A percentile compares a stretch with the other conserved stretches of the same genome.
Evolutionary conservation across 176 grass and related monocot genomes (phyloP).

Genomic region (Ampelocalamus luodianensis): DNA sequence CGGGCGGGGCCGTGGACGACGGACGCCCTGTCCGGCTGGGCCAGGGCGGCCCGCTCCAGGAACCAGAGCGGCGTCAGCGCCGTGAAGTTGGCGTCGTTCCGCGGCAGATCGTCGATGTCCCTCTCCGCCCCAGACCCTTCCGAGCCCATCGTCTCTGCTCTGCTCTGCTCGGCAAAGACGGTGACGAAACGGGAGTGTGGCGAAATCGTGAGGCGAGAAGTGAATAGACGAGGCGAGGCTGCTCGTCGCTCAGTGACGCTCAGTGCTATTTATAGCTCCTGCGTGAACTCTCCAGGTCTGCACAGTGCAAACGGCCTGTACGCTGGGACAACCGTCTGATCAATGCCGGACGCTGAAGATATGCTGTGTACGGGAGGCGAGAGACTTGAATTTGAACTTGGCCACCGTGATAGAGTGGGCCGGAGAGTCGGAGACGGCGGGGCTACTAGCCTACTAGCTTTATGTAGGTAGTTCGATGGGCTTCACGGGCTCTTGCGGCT

Average conservation of each 20-base stretch:
- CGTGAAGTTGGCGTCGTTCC: constrained; percentile 85
- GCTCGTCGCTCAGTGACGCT: neutral
- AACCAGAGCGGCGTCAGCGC: constrained; percentile 96
- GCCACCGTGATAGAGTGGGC: constrained; percentile 27
- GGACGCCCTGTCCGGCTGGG: constrained; percentile 65
- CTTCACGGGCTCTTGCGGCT: neutral
- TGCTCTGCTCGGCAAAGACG: neutral
- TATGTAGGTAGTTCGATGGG: neutral
- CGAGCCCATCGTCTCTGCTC: constrained; percentile 36
- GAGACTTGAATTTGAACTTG: constrained; percentile 39
- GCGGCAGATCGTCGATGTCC: constrained; percentile 94
- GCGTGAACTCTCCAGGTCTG: neutral
- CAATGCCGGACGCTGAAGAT: neutral
- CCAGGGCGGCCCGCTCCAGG: constrained; percentile 86
- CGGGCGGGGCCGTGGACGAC: constrained; percentile 72
- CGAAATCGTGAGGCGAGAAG: constrained; percentile 4
- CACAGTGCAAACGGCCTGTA: neutral
- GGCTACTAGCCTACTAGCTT: neutral
- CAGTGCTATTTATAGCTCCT: constrained; percentile 38
- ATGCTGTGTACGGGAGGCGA: too few relatives aligned
- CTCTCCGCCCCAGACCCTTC: constrained; percentile 43
- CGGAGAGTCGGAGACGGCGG: neutral
- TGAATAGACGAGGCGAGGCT: neutral
- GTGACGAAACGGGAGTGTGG: neutral
- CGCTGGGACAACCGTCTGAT: neutral